Conservation (phyloP, 352 stramenopile genomes). For the Blastocystis sp. region DNA sequence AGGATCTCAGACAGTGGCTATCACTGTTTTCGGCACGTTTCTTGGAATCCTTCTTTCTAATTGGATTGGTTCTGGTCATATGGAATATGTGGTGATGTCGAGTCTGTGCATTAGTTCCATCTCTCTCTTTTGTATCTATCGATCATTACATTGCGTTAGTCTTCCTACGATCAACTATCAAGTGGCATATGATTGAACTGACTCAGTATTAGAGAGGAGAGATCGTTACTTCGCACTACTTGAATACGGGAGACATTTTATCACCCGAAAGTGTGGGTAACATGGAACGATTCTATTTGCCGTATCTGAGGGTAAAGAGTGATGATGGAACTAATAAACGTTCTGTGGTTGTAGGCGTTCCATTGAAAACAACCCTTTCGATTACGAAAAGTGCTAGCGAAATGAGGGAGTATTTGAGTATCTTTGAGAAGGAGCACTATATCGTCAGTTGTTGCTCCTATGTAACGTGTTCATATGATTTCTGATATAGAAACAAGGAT, state of each 20-base stretch:
- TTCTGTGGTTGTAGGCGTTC: not conserved
- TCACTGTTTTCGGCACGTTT: slow-evolving; percentile 74
- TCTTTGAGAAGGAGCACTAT: not conserved
- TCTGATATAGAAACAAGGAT: not conserved
- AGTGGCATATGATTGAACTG: not conserved
- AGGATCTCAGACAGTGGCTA: slow-evolving; percentile 82
- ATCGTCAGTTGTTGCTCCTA: too few relatives aligned
- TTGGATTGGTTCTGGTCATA: slow-evolving; percentile 8
- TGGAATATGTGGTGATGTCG: not conserved
- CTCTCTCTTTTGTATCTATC: slow-evolving; percentile 31
- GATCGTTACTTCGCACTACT: not conserved
- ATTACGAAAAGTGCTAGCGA: not conserved
- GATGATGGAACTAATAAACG: not conserved
- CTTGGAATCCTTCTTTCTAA: slow-evolving; percentile 51
- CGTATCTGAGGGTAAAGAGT: not conserved
- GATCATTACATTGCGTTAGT: not conserved
- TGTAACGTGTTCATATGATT: not conserved
- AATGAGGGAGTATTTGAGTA: not conserved
- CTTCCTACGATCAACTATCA: slow-evolving; percentile 55
- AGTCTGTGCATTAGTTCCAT: slow-evolving; percentile 26
- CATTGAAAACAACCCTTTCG: not conserved
- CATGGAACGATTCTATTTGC: slow-evolving; percentile 18
- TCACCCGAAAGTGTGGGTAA: not conserved
- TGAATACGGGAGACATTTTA: not conserved
- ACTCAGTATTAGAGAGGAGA: slow-evolving; percentile 13